phyloP scores from a whole-genome alignment of 2,329 filamentous ascomycete species.

The Conoideocrella luteorostrata region DNA sequence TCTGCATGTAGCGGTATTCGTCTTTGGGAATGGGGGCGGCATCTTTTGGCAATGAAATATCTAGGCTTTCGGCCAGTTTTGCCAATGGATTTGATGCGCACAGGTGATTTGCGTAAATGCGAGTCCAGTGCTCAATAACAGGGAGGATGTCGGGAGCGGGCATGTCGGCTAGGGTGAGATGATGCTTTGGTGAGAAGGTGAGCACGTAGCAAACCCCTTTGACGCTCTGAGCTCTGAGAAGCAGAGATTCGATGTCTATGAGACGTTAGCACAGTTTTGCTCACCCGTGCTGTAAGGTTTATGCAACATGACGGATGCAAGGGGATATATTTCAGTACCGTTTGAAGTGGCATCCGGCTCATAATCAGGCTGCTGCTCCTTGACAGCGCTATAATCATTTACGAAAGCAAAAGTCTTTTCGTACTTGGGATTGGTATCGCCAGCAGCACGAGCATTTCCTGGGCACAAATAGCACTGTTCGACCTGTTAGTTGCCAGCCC shows the following conservation, averaged over 20 bases:
- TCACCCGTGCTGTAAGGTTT: no score
- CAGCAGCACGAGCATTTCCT: constrained; percentile 80
- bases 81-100: constrained; percentile 62
- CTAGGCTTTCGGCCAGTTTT: constrained; percentile 30
- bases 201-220: constrained; percentile 96
- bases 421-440: constrained; percentile 81
- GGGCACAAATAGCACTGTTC: constrained; percentile 86
- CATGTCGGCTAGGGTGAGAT: constrained; percentile 90
- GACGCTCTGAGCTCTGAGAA: constrained; percentile 78
- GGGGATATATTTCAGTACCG: constrained; percentile 15
- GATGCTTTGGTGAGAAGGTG: constrained; percentile 86
- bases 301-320: neutral
- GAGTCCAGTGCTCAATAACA: constrained; percentile 84
- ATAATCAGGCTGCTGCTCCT: constrained; percentile 85
- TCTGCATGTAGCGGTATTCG: constrained; percentile 95
- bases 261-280: neutral
- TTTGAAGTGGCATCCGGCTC: constrained; percentile 32
- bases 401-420: constrained; percentile 87
- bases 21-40: constrained; percentile 48
- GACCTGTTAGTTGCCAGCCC: constrained; percentile 9
- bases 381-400: constrained; percentile 96
- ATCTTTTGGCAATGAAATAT: constrained; percentile 31
- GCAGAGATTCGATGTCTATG: constrained; percentile 62
- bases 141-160: constrained; percentile 67
- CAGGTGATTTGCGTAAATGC: constrained; percentile 78